phyloP scores from a whole-genome alignment of 208 protist species.

The Crithidia fasciculata region DNA sequence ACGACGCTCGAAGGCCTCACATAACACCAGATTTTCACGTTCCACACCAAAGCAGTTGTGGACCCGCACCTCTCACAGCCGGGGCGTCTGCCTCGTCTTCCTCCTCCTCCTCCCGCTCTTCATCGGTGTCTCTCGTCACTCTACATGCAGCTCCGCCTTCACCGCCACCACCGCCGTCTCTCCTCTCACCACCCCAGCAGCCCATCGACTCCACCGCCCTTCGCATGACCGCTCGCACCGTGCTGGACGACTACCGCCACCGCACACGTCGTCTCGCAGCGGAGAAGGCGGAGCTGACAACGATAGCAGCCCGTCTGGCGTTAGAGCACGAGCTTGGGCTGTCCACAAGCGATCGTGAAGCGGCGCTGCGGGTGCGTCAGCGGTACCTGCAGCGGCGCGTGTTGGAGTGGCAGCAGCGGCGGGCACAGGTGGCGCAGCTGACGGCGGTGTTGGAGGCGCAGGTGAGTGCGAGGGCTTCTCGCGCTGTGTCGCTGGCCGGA shows the following conservation, averaged over 20 bases:
- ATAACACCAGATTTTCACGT: too few relatives aligned
- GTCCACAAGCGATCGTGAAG: constrained; percentile 4
- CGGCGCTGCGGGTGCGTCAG: constrained; percentile 29
- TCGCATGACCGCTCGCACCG: constrained; percentile 3
- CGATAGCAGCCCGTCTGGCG: constrained; percentile 24
- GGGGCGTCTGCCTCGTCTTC: too few relatives aligned
- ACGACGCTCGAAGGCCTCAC: too few relatives aligned
- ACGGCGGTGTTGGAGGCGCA: constrained; percentile 20
- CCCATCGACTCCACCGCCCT: constrained; percentile 5
- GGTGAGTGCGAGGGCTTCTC: neutral
- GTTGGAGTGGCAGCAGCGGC: constrained; percentile 39
- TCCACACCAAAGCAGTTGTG: too few relatives aligned
- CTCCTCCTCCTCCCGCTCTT: too few relatives aligned
- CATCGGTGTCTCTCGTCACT: neutral
- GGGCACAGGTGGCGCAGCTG: constrained; percentile 47
- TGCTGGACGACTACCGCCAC: constrained; percentile 23
- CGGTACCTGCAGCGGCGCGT: constrained; percentile 30
- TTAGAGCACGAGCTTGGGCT: constrained; percentile 2
- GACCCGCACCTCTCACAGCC: too few relatives aligned
- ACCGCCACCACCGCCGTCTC: neutral
- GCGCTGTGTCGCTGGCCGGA: neutral
- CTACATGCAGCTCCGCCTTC: too few relatives aligned
- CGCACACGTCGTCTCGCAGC: constrained; percentile 5
- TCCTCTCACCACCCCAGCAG: neutral
- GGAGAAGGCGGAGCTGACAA: constrained; percentile 36